phyloP scores from a whole-genome alignment of 2,329 filamentous ascomycete species.

The Eutypa lata region DNA sequence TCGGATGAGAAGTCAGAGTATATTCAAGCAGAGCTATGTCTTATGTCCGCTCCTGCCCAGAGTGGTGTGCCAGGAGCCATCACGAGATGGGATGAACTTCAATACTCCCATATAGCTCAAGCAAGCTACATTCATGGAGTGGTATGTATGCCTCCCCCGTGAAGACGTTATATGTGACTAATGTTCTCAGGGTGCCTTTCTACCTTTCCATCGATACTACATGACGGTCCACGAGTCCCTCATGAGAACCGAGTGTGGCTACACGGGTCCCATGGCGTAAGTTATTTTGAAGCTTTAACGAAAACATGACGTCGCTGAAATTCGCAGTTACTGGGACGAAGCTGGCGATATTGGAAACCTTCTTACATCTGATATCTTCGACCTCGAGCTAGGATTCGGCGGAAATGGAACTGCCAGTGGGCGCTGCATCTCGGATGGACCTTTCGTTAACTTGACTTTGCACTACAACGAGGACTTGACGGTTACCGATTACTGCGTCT shows the following conservation, averaged over 20 bases:
- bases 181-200: conserved; percentile 24
- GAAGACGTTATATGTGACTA: not conserved
- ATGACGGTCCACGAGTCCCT: conserved; percentile 29
- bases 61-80: conserved; percentile 21
- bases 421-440: conserved; percentile 32
- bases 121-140: conserved; percentile 27
- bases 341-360: conserved; percentile 26
- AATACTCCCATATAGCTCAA: conserved; percentile 28
- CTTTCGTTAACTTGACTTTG: conserved; percentile 31
- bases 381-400: conserved; percentile 28
- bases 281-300: not conserved
- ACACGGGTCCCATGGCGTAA: conserved; percentile 20
- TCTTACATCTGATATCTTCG: conserved; percentile 25
- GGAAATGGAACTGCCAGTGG: conserved; percentile 23
- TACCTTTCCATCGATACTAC: conserved; percentile 34
- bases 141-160: conserved; percentile 3
- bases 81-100: conserved; percentile 31
- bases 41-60: conserved; percentile 24
- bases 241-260: conserved; percentile 28
- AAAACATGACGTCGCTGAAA: conserved; percentile 1
- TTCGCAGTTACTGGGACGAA: conserved; percentile 34
- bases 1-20: conserved; percentile 24
- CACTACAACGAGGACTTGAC: conserved; percentile 23
- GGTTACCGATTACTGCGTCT: conserved; percentile 20
- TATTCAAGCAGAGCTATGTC: conserved; percentile 29